phyloP scores from a whole-genome alignment of 2,329 filamentous ascomycete species.

The Botrytis hyacinthi region DNA sequence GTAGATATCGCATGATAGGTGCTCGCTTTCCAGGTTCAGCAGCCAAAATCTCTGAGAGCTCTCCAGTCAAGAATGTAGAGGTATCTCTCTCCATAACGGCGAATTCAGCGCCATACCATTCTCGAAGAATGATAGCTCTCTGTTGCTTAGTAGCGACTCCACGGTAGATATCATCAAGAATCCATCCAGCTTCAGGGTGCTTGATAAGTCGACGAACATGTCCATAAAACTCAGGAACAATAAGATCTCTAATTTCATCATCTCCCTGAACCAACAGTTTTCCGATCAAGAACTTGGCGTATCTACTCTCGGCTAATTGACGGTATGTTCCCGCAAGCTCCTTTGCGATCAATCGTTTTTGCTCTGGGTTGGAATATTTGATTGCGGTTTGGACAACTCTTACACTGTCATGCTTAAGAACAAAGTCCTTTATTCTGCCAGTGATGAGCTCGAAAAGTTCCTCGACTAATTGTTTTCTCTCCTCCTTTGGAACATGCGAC shows the following conservation, averaged over 20 bases:
- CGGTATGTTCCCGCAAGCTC: constrained; percentile 85
- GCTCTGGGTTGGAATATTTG: constrained; percentile 86
- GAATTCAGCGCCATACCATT: constrained; percentile 97
- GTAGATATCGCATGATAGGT: constrained; percentile 81
- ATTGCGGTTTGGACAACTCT: constrained; percentile 93
- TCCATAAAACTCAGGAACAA: constrained; percentile 93
- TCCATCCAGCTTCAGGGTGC: constrained; percentile 95
- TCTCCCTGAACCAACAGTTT: constrained; percentile 95
- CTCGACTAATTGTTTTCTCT: constrained; percentile 80
- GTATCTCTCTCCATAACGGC: constrained; percentile 68
- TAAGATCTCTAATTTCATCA: constrained; percentile 77
- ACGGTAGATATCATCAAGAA: constrained; percentile 94
- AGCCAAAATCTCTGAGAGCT: constrained; percentile 73
- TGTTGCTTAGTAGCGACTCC: constrained; percentile 82
- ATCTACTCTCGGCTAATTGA: constrained; percentile 86
- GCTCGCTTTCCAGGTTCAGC: constrained; percentile 80
- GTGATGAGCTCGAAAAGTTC: constrained; percentile 92
- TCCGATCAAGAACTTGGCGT: constrained; percentile 95
- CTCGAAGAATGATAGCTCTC: constrained; percentile 78
- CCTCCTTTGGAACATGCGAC: constrained; percentile 86
- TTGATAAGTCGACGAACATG: constrained; percentile 91
- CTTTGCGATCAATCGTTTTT: constrained; percentile 79
- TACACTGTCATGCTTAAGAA: constrained; percentile 98
- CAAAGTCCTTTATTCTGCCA: constrained; percentile 88
- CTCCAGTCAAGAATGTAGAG: constrained; percentile 50